Evolutionary conservation across 1,284 basidiomycete genomes (phyloP).

Genomic region (Ustilago hordei): DNA sequence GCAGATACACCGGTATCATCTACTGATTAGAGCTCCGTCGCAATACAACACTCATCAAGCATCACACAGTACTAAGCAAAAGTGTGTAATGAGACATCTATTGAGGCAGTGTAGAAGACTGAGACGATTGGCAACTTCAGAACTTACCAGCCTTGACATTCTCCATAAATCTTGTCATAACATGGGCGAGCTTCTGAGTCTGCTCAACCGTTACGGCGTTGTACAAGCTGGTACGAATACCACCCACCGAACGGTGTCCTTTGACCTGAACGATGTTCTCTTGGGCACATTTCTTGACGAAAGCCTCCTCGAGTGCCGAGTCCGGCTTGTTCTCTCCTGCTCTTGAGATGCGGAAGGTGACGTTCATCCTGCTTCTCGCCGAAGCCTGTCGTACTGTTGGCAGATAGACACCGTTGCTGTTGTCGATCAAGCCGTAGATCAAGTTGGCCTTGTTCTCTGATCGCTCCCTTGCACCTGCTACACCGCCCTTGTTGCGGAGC

Average conservation of each 20-base stretch:
- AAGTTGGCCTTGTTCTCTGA: constrained; percentile 46
- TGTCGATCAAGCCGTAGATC: constrained; percentile 63
- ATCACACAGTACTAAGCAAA: neutral
- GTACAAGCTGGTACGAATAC: constrained; percentile 91
- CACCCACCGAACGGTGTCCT: constrained; percentile 63
- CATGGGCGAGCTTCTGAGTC: constrained; percentile 72
- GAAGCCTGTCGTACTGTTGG: constrained; percentile 59
- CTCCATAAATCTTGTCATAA: constrained; percentile 71
- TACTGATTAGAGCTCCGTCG: neutral
- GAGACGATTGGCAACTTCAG: constrained; percentile 4
- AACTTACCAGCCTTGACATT: constrained; percentile 45
- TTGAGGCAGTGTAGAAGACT: neutral
- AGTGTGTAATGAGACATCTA: neutral
- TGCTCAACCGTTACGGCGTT: constrained; percentile 91
- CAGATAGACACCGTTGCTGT: constrained; percentile 48
- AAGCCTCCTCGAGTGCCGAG: constrained; percentile 57
- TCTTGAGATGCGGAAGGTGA: constrained; percentile 65
- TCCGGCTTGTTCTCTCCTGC: constrained; percentile 48
- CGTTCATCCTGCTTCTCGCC: constrained; percentile 66
- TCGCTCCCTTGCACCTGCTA: constrained; percentile 72
- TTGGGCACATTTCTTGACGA: constrained; percentile 58
- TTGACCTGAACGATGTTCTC: constrained; percentile 61
- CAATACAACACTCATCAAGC: neutral
- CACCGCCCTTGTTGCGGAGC: constrained; percentile 74
- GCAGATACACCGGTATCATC: neutral